phyloP scores from a whole-genome alignment of 345 rosid genomes.

The Populus tremula region DNA sequence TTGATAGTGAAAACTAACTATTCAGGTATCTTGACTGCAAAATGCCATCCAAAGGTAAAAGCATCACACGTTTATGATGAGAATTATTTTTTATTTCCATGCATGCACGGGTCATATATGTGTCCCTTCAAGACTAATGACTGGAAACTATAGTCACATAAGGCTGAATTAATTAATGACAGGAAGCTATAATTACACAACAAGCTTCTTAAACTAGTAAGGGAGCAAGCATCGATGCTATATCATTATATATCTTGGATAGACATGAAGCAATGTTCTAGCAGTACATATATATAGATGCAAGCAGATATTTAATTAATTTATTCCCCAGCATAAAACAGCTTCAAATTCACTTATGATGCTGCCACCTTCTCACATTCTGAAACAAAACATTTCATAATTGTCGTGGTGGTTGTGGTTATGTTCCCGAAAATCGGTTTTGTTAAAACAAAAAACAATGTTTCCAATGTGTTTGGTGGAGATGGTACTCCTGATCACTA shows the following conservation, averaged over 20 bases:
- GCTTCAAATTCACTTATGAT: not conserved
- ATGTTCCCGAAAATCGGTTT: not conserved
- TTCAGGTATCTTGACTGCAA: not conserved
- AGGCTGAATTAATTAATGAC: too few relatives aligned
- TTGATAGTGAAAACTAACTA: not conserved
- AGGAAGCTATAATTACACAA: not conserved
- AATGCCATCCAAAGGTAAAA: not conserved
- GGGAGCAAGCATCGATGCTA: not conserved
- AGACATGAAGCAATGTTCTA: not conserved
- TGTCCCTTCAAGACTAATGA: not conserved
- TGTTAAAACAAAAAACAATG: not conserved
- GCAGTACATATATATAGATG: not conserved
- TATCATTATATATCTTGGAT: not conserved
- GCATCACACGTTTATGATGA: not conserved
- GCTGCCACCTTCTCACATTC: not conserved
- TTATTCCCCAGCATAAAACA: not conserved
- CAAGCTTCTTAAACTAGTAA: not conserved
- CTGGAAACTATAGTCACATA: not conserved
- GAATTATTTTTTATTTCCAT: not conserved
- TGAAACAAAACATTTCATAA: not conserved
- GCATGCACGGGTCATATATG: not conserved
- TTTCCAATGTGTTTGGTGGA: not conserved
- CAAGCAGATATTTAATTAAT: not conserved
- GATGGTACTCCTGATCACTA: not conserved
- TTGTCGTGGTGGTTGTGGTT: not conserved